Evolutionary conservation across 2,329 filamentous ascomycete species (phyloP), one percentile per base, ranked within the genome.

Genomic region (Cladophialophora yegresii): DNA sequence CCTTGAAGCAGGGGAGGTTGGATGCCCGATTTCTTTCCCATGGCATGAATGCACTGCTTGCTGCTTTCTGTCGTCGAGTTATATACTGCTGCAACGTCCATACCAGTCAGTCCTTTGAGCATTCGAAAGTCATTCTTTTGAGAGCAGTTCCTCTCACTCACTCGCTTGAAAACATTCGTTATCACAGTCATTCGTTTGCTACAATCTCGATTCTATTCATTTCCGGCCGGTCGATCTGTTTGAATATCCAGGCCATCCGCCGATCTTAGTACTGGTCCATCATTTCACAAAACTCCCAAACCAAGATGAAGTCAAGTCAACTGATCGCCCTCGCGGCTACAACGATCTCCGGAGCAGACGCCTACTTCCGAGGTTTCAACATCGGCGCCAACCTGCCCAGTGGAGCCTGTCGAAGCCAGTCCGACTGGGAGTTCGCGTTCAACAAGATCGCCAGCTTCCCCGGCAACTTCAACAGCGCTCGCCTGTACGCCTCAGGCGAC

Each of bases 401-500:
- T 23, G 73, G 72, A 53, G 59, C 63, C 26, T 74, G 73, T 65
- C 71, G 73, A 58, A 70, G 63, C 50, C 59, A 71, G 49, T 68
- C 67, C 6, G 71, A 74, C 51, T 74, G 73, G 73, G 65, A 71
- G 30, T 67, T 66, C 50, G 70, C 67, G 62, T 74, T 74, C 69
- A 69, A 69, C 54, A 67, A 58, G 22, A 65, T 73, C 58, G 66
- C 70, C 54, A 59, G 62, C 28, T 69, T 74, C 12, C 72, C 73
- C 9, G 72, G 72, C 43, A 60, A 67, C 59, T 74, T 74, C 69
- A 69, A 66, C 45, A 69, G 64, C 45, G 72, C 69, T 26, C 69
- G 72, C 13, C 62, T 75, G 22, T 75, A 71, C 65, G 72, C 73
- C 20, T 67, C 72, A 4, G 67, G 67, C 51, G 81, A 83, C 70